phyloP scores from a whole-genome alignment of 345 rosid species.

The Lepidium didymum region DNA sequence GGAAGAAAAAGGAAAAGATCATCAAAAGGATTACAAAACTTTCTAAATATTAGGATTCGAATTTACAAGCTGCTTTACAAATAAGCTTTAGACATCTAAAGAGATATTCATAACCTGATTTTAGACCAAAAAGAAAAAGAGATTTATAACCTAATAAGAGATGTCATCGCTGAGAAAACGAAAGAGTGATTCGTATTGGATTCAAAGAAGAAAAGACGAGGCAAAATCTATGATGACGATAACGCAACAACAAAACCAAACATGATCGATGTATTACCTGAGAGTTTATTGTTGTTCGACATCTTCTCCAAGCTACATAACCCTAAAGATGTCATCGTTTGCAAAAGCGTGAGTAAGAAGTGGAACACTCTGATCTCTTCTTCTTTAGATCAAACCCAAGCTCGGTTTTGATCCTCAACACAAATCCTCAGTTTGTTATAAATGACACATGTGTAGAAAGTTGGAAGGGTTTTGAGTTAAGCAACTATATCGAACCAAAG shows the following conservation, averaged over 20 bases:
- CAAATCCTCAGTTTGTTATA: neutral
- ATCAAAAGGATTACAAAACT: no score
- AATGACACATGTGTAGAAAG: neutral
- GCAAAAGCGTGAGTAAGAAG: constrained; percentile 9
- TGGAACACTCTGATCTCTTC: neutral
- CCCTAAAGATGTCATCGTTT: neutral
- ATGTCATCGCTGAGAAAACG: neutral
- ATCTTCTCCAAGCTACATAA: neutral
- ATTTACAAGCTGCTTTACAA: no score
- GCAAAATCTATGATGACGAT: neutral
- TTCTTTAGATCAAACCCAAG: neutral
- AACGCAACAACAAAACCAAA: neutral
- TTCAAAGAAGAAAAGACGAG: neutral
- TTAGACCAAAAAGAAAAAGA: no score
- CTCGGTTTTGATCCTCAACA: neutral
- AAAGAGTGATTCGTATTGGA: neutral
- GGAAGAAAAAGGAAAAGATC: no score
- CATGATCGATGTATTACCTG: neutral
- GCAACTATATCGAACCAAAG: neutral
- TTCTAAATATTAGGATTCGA: no score
- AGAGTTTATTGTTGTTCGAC: neutral
- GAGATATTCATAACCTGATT: no score
- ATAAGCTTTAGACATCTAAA: no score
- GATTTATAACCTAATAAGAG: neutral
- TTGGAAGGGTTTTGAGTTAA: neutral